Conservation (phyloP, 2,329 filamentous ascomycete species). For the Mycocentrospora acerina region DNA sequence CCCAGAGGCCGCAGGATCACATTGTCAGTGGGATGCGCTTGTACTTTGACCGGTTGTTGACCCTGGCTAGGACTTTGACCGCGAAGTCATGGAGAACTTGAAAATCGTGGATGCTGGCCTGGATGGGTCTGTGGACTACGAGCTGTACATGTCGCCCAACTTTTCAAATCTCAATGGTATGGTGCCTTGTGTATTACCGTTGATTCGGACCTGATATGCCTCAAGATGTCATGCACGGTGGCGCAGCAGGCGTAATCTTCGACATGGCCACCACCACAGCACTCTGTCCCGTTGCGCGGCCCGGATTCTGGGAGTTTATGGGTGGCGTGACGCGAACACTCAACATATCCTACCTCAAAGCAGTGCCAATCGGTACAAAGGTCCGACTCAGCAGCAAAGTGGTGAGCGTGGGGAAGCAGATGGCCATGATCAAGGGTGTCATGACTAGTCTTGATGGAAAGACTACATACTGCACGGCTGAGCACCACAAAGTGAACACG, state of each 20-base stretch:
- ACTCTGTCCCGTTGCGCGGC: conserved; percentile 50
- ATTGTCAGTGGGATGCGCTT: conserved; percentile 22
- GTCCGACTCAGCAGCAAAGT: conserved; percentile 49
- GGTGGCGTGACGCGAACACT: conserved; percentile 54
- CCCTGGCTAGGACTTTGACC: conserved; percentile 37
- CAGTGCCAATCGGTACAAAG: conserved; percentile 50
- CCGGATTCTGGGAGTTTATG: conserved; percentile 56
- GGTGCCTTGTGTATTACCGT: background rate
- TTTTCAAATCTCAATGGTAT: conserved; percentile 46
- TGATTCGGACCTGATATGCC: conserved; percentile 4
- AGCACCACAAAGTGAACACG: conserved; percentile 56
- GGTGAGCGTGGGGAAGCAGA: conserved; percentile 51
- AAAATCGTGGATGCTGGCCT: conserved; percentile 40
- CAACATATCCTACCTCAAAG: conserved; percentile 55
- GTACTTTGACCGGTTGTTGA: conserved; percentile 1
- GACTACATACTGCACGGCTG: conserved; percentile 51
- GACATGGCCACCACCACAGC: conserved; percentile 51
- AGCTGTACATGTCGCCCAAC: conserved; percentile 36
- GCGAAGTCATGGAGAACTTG: conserved; percentile 40
- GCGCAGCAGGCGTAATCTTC: conserved; percentile 44
- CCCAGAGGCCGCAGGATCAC: conserved; percentile 32
- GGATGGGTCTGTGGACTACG: conserved; percentile 38
- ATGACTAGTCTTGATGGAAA: conserved; percentile 54
- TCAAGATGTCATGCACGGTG: conserved; percentile 44
- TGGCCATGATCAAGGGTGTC: conserved; percentile 54